Evolutionary conservation across 371 early-diverging fungal species (phyloP).

Genomic region (Mucor lusitanicus): DNA sequence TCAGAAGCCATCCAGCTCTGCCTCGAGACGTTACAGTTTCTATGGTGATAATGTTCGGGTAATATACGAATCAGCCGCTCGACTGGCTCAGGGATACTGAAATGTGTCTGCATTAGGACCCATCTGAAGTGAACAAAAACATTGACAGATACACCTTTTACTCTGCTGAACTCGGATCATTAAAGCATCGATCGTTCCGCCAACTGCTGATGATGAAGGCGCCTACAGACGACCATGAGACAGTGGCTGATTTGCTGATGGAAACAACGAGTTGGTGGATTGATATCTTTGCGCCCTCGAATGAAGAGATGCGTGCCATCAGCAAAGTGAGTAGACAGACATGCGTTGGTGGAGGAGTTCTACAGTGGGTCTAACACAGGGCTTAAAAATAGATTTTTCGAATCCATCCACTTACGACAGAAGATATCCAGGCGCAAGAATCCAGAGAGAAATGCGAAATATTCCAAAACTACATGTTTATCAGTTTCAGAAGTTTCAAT

Average conservation of each 20-base stretch:
- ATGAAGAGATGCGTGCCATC: conserved; percentile 75
- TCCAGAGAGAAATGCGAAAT: conserved; percentile 93
- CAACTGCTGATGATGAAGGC: conserved; percentile 33
- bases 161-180: conserved; percentile 51
- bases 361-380: not conserved
- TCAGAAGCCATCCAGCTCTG: not conserved
- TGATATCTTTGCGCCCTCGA: conserved; percentile 80
- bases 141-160: conserved; percentile 60
- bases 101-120: conserved; percentile 24
- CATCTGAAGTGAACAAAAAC: conserved; percentile 24
- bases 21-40: conserved; percentile 26
- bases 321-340: conserved; percentile 57
- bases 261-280: conserved; percentile 81
- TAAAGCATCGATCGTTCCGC: conserved; percentile 50
- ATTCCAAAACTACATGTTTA: conserved; percentile 90
- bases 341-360: not conserved
- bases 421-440: conserved; percentile 82
- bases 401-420: conserved; percentile 73
- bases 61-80: not conserved
- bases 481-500: conserved; percentile 82
- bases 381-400: conserved; percentile 49
- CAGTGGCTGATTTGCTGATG: conserved; percentile 39
- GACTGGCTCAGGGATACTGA: not conserved
- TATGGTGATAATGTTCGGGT: conserved; percentile 33
- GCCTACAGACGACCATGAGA: conserved; percentile 21